Conservation (phyloP, 2,329 filamentous ascomycete species). For the Aspergillus proliferans region DNA sequence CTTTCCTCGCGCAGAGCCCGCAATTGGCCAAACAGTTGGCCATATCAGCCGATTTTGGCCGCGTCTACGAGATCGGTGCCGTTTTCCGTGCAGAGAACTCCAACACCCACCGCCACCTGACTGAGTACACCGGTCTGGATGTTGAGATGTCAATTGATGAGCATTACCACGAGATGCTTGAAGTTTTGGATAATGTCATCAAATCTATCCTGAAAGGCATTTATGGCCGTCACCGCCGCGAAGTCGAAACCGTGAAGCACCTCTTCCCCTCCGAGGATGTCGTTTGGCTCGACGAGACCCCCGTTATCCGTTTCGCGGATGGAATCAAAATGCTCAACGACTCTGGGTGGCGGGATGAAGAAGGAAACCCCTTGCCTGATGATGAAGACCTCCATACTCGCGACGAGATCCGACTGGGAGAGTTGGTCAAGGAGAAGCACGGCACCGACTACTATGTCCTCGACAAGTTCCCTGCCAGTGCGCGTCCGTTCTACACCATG, state of each 20-base stretch:
- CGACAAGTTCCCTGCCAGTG: slow-evolving; percentile 82
- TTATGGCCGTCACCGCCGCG: slow-evolving; percentile 61
- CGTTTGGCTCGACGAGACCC: slow-evolving; percentile 79
- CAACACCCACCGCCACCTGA: slow-evolving; percentile 90
- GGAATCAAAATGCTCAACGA: slow-evolving; percentile 75
- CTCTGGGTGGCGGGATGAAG: slow-evolving; percentile 69
- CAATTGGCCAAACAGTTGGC: slow-evolving; percentile 91
- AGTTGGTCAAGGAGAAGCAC: slow-evolving; percentile 79
- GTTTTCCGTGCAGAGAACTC: slow-evolving; percentile 94
- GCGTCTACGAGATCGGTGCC: slow-evolving; percentile 82
- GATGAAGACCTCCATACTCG: slow-evolving; percentile 78
- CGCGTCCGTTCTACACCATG: slow-evolving; percentile 88
- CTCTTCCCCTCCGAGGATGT: slow-evolving; percentile 84
- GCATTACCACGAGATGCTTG: slow-evolving; percentile 82
- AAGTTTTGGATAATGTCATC: slow-evolving; percentile 70
- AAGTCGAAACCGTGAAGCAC: slow-evolving; percentile 72
- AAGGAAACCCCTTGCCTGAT: slow-evolving; percentile 63
- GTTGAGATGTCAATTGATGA: slow-evolving; percentile 86
- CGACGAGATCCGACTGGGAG: slow-evolving; percentile 79
- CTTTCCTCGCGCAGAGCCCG: slow-evolving; percentile 85
- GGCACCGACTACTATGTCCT: slow-evolving; percentile 88
- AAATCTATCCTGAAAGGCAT: slow-evolving; percentile 71
- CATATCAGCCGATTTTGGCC: slow-evolving; percentile 80
- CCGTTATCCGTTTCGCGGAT: slow-evolving; percentile 71
- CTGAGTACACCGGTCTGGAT: slow-evolving; percentile 89